Base-by-base conservation (phyloP, 2,329 filamentous ascomycete genomes). In the Colletotrichum eremochloae region DNA sequence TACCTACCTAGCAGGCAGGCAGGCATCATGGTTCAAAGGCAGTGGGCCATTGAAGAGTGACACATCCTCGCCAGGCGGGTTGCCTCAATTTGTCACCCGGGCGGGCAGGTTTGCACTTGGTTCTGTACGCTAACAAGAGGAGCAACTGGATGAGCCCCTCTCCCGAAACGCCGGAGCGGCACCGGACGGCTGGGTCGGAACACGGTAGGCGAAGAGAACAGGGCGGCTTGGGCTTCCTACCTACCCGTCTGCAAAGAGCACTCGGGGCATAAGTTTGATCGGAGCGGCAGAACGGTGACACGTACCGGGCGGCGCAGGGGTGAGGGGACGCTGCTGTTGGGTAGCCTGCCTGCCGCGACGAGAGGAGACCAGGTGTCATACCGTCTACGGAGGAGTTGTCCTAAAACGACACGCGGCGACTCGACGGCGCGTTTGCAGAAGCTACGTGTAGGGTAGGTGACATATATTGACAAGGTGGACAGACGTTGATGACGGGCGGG, bases 91-190 rank as follows among this genome's bases (percentile, higher is more conserved):
- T 11, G 24, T 53, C 31, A 20, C 15, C 3, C 38, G 12, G 12
- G 1, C 24, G 38, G 57, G n/a, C 38, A 24, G 38, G 5, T 29
- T 36, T 61, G 42, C 66, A 15, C 29, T 68, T 31, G 36, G 42
- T 33, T 42, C 52, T 52, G 33, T 46, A 46, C 33, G 18, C 24
- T 46, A 20, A 33, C 6, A 44, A 24, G 53, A 36, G 20, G 42
- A 24, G 38, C 38, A 55, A n/a, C 50, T 38, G 42, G 46, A 40
- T 24, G 24, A 24, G 24, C 14, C 31, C 20, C 48, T 33, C 29
- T 42, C 38, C 53, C 44, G 53, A 69, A 66, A 58, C 60, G 65
- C 50, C 24, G 60, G 52, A 57, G 61, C 60, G 42, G 42, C 20
- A 64, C 60, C 67, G 60, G 31, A 20, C 52, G 36, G 44, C 6